Conservation (phyloP, 2,329 filamentous ascomycete genomes). For the Aspergillus chevalieri region DNA sequence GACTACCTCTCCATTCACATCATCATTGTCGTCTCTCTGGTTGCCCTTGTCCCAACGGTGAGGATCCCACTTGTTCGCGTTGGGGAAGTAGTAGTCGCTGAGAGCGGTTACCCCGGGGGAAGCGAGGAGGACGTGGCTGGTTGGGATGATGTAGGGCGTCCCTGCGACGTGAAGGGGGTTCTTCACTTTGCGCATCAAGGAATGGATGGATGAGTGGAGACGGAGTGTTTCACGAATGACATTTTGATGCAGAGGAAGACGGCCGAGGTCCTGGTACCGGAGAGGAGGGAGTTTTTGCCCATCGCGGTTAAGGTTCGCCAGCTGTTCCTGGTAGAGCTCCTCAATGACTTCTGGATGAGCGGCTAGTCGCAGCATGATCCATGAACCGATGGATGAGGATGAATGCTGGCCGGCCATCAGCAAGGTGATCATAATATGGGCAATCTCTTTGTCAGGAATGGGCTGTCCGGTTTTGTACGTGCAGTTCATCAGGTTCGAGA, state of each 20-base stretch:
- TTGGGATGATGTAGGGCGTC: conserved; percentile 75
- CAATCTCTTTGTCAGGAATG: conserved; percentile 77
- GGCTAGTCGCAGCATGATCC: conserved; percentile 78
- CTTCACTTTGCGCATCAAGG: conserved; percentile 88
- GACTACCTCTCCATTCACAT: conserved; percentile 57
- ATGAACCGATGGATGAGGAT: conserved; percentile 74
- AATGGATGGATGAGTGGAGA: conserved; percentile 91
- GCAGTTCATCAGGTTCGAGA: conserved; percentile 82
- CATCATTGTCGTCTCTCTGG: conserved; percentile 44
- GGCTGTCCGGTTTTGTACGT: conserved; percentile 74
- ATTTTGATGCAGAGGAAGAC: conserved; percentile 73
- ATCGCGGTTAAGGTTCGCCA: conserved; percentile 63
- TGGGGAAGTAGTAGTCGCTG: conserved; percentile 69
- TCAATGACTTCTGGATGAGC: conserved; percentile 70
- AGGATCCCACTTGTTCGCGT: conserved; percentile 78
- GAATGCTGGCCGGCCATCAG: conserved; percentile 91
- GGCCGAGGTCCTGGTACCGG: conserved; percentile 68
- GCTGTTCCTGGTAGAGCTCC: conserved; percentile 77
- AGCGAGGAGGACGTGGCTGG: conserved; percentile 72
- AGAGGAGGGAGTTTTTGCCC: conserved; percentile 55
- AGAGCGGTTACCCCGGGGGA: conserved; percentile 76
- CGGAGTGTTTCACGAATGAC: conserved; percentile 89
- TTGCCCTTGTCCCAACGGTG: conserved; percentile 73
- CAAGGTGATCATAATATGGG: conserved; percentile 89
- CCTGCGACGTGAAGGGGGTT: conserved; percentile 76